A percentile compares a stretch with the other conserved stretches of the same genome.
These are phyloP conservation scores for Ceriops tagal DNA, from an alignment of 345 rosid genomes.

Conservation along the genomic window DNA sequence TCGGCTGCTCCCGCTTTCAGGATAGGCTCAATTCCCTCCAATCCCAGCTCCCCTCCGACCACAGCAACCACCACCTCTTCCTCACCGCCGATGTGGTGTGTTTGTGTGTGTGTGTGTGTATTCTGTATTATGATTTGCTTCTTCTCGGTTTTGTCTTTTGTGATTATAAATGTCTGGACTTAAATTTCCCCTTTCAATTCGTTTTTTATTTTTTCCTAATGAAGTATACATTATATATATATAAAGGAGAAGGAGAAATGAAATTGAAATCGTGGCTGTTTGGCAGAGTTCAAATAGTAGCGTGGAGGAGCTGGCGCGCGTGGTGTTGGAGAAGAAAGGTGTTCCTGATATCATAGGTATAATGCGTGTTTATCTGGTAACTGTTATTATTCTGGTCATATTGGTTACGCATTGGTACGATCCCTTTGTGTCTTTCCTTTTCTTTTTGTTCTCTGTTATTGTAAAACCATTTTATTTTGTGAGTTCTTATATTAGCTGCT, in stretches of 20 bases:
- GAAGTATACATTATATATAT: neutral
- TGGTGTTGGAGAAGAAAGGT: conserved; percentile 73
- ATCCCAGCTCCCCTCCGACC: conserved; percentile 42
- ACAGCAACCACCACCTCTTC: conserved; percentile 47
- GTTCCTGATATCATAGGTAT: conserved; percentile 86
- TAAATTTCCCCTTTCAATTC: neutral
- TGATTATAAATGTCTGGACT: neutral
- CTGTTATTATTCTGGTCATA: too few species aligned
- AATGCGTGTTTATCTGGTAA: neutral
- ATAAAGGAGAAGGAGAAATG: too few species aligned
- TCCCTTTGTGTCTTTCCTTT: too few species aligned
- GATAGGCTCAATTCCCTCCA: conserved; percentile 70
- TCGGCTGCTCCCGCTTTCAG: conserved; percentile 88
- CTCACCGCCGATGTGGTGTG: conserved; percentile 68
- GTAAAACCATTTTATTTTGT: too few species aligned
- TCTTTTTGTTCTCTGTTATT: too few species aligned
- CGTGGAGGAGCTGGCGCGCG: conserved; percentile 67
- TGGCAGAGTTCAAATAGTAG: conserved; percentile 62
- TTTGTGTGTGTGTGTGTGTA: too few species aligned
- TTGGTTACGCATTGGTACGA: too few species aligned
- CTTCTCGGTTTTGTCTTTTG: neutral
- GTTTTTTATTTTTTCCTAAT: neutral
- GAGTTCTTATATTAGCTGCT: too few species aligned
- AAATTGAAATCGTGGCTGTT: neutral
- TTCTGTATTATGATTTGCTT: neutral